A percentile compares a stretch with the other conserved stretches of the same genome.
Evolutionary conservation across 352 stramenopile species (phyloP).

Genomic region (Phytophthora foliorum): DNA sequence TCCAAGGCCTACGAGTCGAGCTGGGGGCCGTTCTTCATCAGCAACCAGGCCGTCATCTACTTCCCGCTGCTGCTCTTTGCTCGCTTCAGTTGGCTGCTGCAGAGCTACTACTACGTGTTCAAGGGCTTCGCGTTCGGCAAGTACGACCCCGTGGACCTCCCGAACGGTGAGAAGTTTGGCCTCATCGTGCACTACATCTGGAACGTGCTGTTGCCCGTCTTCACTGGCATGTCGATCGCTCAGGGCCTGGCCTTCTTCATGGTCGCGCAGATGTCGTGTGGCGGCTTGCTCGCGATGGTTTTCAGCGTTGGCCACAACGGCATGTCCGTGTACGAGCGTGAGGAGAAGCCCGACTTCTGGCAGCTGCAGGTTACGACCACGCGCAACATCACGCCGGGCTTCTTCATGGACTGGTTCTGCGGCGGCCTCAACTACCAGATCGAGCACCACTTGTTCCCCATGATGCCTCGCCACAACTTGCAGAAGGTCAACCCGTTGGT

Average conservation of each 20-base stretch:
- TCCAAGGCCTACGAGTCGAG: constrained; percentile 83
- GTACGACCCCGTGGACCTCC: constrained; percentile 91
- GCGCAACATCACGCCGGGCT: constrained; percentile 95
- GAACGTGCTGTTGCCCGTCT: constrained; percentile 88
- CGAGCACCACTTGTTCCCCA: constrained; percentile 99
- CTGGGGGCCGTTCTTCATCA: constrained; percentile 93
- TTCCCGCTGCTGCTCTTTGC: constrained; percentile 98
- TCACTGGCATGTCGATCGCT: constrained; percentile 70
- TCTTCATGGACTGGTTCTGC: constrained; percentile 99
- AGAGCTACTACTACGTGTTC: constrained; percentile 97
- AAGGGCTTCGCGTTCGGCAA: constrained; percentile 81
- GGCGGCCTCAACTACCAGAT: constrained; percentile 99
- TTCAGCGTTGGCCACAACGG: constrained; percentile 99
- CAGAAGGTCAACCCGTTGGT: constrained; percentile 94
- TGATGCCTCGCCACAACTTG: constrained; percentile 97
- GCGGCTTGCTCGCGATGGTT: constrained; percentile 96
- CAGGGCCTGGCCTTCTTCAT: constrained; percentile 88
- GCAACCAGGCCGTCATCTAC: constrained; percentile 96
- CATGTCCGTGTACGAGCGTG: constrained; percentile 97
- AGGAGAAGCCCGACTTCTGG: constrained; percentile 98
- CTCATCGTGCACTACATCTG: constrained; percentile 93
- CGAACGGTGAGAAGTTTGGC: constrained; percentile 77
- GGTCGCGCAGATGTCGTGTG: constrained; percentile 90
- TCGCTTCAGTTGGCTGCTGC: constrained; percentile 96
- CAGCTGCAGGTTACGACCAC: constrained; percentile 98